Percentiles rank a stretch among this genome's conserved stretches.
phyloP scores from a whole-genome alignment of 768 basidiomycete genomes.

The Austroboletus festivus region DNA sequence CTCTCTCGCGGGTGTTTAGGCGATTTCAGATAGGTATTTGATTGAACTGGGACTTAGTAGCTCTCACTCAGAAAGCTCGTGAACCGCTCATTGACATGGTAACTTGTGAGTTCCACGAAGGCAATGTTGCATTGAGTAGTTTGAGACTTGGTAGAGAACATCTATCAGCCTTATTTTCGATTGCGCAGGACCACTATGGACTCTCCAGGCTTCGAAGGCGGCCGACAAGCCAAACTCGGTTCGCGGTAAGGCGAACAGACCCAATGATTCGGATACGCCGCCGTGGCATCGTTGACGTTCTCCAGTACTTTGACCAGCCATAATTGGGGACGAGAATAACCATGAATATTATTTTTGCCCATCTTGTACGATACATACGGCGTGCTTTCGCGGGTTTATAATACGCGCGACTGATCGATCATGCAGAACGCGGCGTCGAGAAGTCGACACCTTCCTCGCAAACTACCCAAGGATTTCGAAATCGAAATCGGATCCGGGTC shows the following conservation, averaged over 20 bases:
- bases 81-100: no score
- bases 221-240: no score
- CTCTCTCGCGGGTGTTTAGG: conserved; percentile 12
- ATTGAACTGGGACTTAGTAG: conserved; percentile 1
- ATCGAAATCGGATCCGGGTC: conserved; percentile 6
- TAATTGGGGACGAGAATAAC: no score
- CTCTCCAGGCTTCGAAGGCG: no score
- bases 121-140: background rate
- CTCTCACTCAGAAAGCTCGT: no score
- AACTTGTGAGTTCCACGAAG: no score
- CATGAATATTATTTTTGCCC: no score
- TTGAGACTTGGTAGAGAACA: background rate
- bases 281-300: no score
- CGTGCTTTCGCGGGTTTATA: no score
- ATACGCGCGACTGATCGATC: no score
- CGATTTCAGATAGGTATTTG: conserved; percentile 1
- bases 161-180: background rate
- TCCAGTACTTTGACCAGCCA: no score
- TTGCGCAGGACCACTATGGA: background rate
- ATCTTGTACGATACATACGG: no score
- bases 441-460: conserved; percentile 26
- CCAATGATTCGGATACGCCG: background rate
- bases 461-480: conserved; percentile 18
- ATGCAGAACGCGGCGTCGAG: conserved; percentile 12
- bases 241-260: background rate